A percentile compares a stretch with the other conserved stretches of the same genome.
Evolutionary conservation across 2,329 filamentous ascomycete species (phyloP).

Genomic region (Cladophialophora chaetospira): DNA sequence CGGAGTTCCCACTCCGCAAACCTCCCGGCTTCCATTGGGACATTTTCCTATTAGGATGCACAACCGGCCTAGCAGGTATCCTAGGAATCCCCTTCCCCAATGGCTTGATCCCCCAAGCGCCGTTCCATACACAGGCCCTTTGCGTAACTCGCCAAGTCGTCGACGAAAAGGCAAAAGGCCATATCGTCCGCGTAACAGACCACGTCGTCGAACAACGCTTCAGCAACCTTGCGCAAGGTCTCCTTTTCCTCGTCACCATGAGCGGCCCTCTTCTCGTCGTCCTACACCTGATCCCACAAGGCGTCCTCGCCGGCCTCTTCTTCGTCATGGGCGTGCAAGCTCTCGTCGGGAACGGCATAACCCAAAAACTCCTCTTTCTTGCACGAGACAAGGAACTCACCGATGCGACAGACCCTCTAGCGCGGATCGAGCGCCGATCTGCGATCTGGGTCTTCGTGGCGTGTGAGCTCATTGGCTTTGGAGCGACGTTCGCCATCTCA

Average conservation of each 20-base stretch:
- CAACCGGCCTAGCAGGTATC: conserved; percentile 73
- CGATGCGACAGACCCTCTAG: conserved; percentile 59
- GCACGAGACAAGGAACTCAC: conserved; percentile 66
- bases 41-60: conserved; percentile 75
- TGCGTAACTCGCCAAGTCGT: conserved; percentile 66
- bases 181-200: conserved; percentile 63
- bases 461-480: conserved; percentile 70
- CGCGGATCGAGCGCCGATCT: conserved; percentile 59
- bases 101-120: conserved; percentile 79
- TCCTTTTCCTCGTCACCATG: conserved; percentile 79
- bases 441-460: conserved; percentile 73
- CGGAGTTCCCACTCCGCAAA: conserved; percentile 77
- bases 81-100: conserved; percentile 80
- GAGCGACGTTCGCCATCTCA: conserved; percentile 78
- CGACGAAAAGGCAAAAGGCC: conserved; percentile 58
- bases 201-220: conserved; percentile 69
- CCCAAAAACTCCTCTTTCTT: conserved; percentile 71
- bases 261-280: conserved; percentile 71
- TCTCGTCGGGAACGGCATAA: conserved; percentile 75
- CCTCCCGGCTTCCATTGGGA: conserved; percentile 87
- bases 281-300: conserved; percentile 75
- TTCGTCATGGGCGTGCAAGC: conserved; percentile 84
- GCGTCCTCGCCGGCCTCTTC: conserved; percentile 77
- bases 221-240: conserved; percentile 75
- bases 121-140: conserved; percentile 77